A percentile compares a stretch with the other conserved stretches of the same genome.
phyloP scores from a whole-genome alignment of 371 early-diverging fungal genomes.

The Gilbertella persicaria region DNA sequence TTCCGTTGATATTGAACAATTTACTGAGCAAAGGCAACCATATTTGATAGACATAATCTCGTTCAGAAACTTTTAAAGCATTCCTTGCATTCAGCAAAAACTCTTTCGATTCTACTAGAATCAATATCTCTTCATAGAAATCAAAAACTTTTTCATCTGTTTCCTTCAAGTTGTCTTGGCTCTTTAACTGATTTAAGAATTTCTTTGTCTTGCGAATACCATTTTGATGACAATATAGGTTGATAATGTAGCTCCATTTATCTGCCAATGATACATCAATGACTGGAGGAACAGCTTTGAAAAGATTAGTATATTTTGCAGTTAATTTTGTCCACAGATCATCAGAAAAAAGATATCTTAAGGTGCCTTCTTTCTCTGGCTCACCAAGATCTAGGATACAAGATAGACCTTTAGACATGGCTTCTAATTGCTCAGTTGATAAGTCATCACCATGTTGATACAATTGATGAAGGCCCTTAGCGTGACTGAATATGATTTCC shows the following conservation, averaged over 20 bases:
- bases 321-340: conserved; percentile 4
- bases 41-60: conserved; percentile 9
- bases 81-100: conserved; percentile 9
- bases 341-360: conserved; percentile 8
- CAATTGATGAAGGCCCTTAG: neutral
- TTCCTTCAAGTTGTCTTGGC: conserved; percentile 2
- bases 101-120: conserved; percentile 6
- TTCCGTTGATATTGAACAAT: conserved; percentile 7
- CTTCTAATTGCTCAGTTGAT: neutral
- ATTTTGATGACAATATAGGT: neutral
- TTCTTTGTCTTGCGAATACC: conserved; percentile 5
- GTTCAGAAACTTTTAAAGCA: neutral
- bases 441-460: neutral
- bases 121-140: conserved; percentile 9
- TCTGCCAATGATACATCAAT: conserved; percentile 4
- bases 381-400: conserved; percentile 6
- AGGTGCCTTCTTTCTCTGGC: conserved; percentile 9
- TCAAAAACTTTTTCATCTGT: conserved; percentile 3
- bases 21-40: neutral
- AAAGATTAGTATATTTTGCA: conserved; percentile 8
- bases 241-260: conserved; percentile 6
- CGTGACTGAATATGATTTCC: conserved; percentile 5
- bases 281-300: conserved; percentile 6
- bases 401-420: conserved; percentile 4
- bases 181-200: conserved; percentile 5